Evolutionary conservation across 1,284 basidiomycete species (phyloP), one percentile per base, ranked within the genome.

Genomic region (Moesziomyces parantarcticus): DNA sequence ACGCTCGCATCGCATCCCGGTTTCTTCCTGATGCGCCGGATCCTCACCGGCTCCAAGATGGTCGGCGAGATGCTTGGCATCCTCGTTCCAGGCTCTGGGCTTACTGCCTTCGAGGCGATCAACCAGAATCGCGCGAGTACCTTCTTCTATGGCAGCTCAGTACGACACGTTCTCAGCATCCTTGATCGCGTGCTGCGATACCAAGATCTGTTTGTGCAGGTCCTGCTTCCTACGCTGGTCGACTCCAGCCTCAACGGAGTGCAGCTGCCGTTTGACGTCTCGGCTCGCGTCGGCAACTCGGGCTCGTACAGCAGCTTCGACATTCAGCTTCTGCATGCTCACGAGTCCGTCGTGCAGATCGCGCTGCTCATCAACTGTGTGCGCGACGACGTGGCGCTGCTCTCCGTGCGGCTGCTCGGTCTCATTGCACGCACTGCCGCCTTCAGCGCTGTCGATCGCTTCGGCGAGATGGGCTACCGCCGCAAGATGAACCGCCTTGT

Each of bases 181-280:
- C 87, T 94, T 26, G 88, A 91, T 71, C 89, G 93, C 2, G 88
- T 92, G 0, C 86, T 97, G 56, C 91, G 93, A 58, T 87, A 94
- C 32, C 94, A 98, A 83, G 90, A 92, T 53, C 88, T 93, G 52
- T 98, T 96, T 86, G 87, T 94, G 46, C 93, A 97, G 63, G 89
- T 95, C 18, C 88, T 97, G 46, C 86, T 97, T 13, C 92, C 94
- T 3, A 85, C 92, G 5, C 87, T 96, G 7, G 85, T 88, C 9
- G 90, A 93, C 50, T 63, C 73, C 10, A 50, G 36, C 18, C 52
- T 62, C 41, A 58, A 46, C 34, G 75, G 75, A 23, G 60, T 65
- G 3, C 57, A 62, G 23, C 59, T 68, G 32, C 67, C 55, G 18
- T 74, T 75, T 22, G 75, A 78, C 34, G 60, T 77, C 20, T 57